These are phyloP conservation scores for Allium cepa DNA, from an alignment of 106 monocot genomes.

Conservation along the genomic window DNA sequence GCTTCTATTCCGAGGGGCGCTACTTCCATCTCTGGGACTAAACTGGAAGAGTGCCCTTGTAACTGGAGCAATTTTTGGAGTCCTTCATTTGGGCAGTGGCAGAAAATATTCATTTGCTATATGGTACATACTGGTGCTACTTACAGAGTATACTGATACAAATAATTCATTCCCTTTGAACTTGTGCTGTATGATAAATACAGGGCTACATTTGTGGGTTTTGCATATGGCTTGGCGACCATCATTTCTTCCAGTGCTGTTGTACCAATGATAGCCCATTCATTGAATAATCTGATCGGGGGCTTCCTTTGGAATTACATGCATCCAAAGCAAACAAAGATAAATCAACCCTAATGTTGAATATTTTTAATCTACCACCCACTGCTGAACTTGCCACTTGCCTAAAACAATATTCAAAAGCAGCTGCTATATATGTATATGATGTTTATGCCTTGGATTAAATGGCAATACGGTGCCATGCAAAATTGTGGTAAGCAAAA, in stretches of 20 bases:
- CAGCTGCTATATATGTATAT: too few relatives aligned
- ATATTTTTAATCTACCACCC: too few relatives aligned
- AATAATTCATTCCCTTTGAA: not conserved
- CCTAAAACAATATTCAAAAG: too few relatives aligned
- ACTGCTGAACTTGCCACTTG: too few relatives aligned
- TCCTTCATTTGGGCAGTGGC: constrained; percentile 70
- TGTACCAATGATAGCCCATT: constrained; percentile 80
- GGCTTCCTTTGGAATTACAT: constrained; percentile 57
- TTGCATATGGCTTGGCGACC: constrained; percentile 77
- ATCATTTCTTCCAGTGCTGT: constrained; percentile 64
- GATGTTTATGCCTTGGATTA: too few relatives aligned
- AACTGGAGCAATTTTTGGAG: constrained; percentile 71
- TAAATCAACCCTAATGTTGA: too few relatives aligned
- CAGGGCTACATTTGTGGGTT: constrained; percentile 95
- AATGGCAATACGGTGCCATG: too few relatives aligned
- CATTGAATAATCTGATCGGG: constrained; percentile 82
- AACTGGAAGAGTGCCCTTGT: constrained; percentile 67
- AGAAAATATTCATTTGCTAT: constrained; percentile 71
- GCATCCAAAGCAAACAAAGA: constrained; percentile 3
- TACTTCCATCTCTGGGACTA: constrained; percentile 72
- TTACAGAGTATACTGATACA: too few relatives aligned
- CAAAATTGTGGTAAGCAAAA: too few relatives aligned
- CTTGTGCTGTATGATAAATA: constrained; percentile 1
- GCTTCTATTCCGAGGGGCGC: constrained; percentile 76
- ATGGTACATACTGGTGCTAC: constrained; percentile 31